Conservation (phyloP, 345 rosid species). For the Psidium friedrichsthalianum region DNA sequence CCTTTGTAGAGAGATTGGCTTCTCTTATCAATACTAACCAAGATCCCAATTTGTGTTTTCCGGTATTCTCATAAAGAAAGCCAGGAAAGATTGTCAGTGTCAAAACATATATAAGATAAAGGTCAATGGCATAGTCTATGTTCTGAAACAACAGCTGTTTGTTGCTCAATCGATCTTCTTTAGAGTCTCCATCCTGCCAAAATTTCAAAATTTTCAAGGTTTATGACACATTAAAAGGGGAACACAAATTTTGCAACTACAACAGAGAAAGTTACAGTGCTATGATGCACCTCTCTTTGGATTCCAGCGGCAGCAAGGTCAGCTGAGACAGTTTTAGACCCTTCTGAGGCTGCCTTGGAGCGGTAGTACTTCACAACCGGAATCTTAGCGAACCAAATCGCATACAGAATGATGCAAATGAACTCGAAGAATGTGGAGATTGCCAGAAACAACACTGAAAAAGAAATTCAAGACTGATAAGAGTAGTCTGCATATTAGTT, state of each 20-base stretch:
- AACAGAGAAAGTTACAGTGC: not conserved
- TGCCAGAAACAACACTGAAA: constrained; percentile 67
- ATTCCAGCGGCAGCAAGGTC: constrained; percentile 90
- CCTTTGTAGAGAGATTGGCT: not conserved
- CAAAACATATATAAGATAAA: constrained; percentile 51
- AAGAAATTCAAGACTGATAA: not conserved
- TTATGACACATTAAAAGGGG: not conserved
- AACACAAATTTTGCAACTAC: too few species aligned
- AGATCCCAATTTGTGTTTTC: constrained; percentile 29
- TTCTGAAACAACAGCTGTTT: constrained; percentile 46
- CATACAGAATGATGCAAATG: constrained; percentile 52
- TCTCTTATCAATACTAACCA: not conserved
- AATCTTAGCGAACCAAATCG: constrained; percentile 54
- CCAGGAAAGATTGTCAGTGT: constrained; percentile 83
- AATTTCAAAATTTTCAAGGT: not conserved
- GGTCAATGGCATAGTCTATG: constrained; percentile 52
- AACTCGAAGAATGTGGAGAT: constrained; percentile 61
- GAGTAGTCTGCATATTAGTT: not conserved
- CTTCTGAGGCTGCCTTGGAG: constrained; percentile 79
- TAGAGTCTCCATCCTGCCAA: constrained; percentile 29
- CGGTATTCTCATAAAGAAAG: constrained; percentile 72
- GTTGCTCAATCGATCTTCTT: constrained; percentile 34
- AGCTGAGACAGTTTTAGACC: constrained; percentile 70
- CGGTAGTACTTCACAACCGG: constrained; percentile 78
- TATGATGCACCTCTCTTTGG: constrained; percentile 17